Evolutionary conservation across 2,329 filamentous ascomycete genomes (phyloP), one percentile per base, ranked within the genome.

Genomic region (Calonectria ilicicola): DNA sequence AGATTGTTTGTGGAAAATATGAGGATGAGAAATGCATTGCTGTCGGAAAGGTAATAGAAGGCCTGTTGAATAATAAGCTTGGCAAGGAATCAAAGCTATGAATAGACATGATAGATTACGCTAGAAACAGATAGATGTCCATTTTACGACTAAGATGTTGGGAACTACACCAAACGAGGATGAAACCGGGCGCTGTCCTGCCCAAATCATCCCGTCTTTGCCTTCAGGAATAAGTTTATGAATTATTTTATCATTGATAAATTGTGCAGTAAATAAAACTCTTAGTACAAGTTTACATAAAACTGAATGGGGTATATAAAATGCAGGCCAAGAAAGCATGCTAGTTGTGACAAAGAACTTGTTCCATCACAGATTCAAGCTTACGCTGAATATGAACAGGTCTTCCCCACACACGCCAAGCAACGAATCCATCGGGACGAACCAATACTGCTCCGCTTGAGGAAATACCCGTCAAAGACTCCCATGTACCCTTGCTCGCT

Each of bases 11-110:
- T n/a, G 71, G 71, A 19, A 73, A 67, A 19, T 73, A 70, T 32
- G 56, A 65, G 12, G 67, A 73, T 49, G 71, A 73, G 35, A 73
- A 67, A 23, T 70, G 67, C 47, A 73, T 73, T 5, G 71, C 71
- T n/a, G 56, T 73, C 5, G 71, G 63, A n/a, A 73, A 70, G 29
- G 47, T 73, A 5, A 67, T 73, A n/a, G 63, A 67, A 4, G 53
- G 32, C 1, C 5, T 60, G 32, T 32, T 60, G 2, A 60, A 60
- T n/a, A 40, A 60, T 7, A 60, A 10, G 21, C 5, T 40, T 3
- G 32, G 21, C 2, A 40, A 15, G 32, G 35, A 26, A 10, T 60
- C 53, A 40, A 60, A 60, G 7, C 15, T 60, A 17, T 60, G 23
- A 40, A 40, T 40, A 26, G 21, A 17, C 9, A 35, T 12, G 10